Percentiles rank a stretch among this genome's conserved stretches.
Evolutionary conservation across 2,329 filamentous ascomycete genomes (phyloP).

Genomic region (Bipolaris sorokiniana): DNA sequence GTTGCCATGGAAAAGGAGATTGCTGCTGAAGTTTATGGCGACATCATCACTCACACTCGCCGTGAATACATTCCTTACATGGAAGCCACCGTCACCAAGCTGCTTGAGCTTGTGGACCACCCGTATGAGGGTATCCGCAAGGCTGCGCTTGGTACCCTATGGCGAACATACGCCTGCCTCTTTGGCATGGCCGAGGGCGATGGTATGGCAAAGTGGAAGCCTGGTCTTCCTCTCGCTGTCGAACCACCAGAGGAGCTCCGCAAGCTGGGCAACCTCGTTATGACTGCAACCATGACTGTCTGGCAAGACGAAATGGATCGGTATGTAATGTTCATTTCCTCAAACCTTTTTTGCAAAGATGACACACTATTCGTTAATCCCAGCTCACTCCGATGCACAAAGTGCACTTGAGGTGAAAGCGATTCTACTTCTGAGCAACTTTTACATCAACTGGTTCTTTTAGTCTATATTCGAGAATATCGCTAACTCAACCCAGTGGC

Average conservation of each 20-base stretch:
- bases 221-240: constrained; percentile 82
- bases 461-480: constrained; percentile 8
- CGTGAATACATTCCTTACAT: constrained; percentile 82
- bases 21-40: constrained; percentile 90
- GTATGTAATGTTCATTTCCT: constrained; percentile 64
- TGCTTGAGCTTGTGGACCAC: constrained; percentile 83
- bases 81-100: constrained; percentile 82
- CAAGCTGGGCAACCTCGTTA: constrained; percentile 84
- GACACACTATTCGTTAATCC: constrained; percentile 89
- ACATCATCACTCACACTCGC: constrained; percentile 87
- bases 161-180: constrained; percentile 90
- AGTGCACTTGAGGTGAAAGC: constrained; percentile 88
- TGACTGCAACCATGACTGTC: constrained; percentile 80
- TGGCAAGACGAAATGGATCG: constrained; percentile 92
- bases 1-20: constrained; percentile 97
- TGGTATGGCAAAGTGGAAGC: constrained; percentile 80
- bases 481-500: constrained; percentile 60
- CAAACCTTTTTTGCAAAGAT: constrained; percentile 61
- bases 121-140: constrained; percentile 92
- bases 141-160: constrained; percentile 87
- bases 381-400: constrained; percentile 99
- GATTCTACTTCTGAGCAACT: constrained; percentile 64
- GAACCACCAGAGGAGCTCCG: constrained; percentile 78
- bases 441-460: constrained; percentile 49
- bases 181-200: constrained; percentile 86